Evolutionary conservation across 139 green algal species (phyloP).

Genomic region (Astrephomene gubernaculifera): DNA sequence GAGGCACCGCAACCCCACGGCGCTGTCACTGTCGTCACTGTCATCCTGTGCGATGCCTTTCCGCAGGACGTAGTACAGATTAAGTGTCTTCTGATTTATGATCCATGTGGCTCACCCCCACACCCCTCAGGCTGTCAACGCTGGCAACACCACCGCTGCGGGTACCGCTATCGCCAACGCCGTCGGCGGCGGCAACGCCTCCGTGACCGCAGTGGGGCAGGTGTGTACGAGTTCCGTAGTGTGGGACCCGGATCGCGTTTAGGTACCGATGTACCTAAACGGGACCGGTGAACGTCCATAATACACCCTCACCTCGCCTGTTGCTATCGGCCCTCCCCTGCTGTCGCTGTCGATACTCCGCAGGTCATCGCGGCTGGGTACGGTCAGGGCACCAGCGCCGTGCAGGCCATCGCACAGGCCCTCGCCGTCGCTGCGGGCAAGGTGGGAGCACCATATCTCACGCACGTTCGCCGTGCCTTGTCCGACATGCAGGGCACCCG

Average conservation of each 20-base stretch:
- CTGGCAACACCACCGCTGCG: constrained; percentile 12
- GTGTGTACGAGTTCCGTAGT: not conserved
- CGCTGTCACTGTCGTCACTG: not conserved
- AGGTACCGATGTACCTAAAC: not conserved
- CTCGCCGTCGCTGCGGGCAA: constrained; percentile 17
- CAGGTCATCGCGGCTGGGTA: constrained; percentile 21
- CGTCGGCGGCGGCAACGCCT: not conserved
- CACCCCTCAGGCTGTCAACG: constrained; percentile 2
- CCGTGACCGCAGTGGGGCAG: constrained; percentile 11
- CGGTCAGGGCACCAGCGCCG: not conserved
- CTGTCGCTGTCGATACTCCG: not conserved
- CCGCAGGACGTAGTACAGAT: not conserved
- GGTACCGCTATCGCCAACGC: constrained; percentile 17
- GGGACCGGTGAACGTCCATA: not conserved
- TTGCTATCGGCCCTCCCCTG: not conserved
- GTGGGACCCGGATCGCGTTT: not conserved
- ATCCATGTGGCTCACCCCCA: not conserved
- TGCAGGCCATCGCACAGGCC: constrained; percentile 28
- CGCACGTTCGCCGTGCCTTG: not conserved
- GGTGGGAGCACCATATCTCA: too few relatives aligned
- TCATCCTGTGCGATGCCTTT: not conserved
- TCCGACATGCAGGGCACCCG: not conserved
- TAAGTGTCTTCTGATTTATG: not conserved
- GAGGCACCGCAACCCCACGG: not conserved
- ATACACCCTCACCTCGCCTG: not conserved